Conservation (phyloP, 345 rosid species). For the Gynandropsis gynandra region DNA sequence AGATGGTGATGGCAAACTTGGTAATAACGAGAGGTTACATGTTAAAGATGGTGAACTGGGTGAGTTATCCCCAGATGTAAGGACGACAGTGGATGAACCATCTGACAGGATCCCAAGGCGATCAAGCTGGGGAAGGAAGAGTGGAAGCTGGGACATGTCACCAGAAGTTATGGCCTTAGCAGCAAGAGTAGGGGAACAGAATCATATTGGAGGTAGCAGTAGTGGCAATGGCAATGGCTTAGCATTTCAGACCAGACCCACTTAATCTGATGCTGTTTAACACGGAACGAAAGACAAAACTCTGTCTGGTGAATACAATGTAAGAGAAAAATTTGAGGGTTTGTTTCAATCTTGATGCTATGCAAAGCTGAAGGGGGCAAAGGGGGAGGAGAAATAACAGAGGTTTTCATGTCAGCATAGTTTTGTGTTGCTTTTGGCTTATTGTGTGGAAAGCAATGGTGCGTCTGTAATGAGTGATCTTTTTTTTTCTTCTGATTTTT, state of each 20-base stretch:
- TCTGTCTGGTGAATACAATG: slow-evolving; percentile 23
- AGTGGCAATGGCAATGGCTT: slow-evolving; percentile 34
- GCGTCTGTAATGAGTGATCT: background rate
- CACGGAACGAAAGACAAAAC: slow-evolving; percentile 15
- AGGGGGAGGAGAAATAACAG: too few relatives aligned
- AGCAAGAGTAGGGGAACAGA: slow-evolving; percentile 77
- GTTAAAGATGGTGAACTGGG: slow-evolving; percentile 79
- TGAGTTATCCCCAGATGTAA: slow-evolving; percentile 60
- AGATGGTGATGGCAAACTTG: slow-evolving; percentile 53
- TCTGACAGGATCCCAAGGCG: slow-evolving; percentile 72
- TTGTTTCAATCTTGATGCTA: too few relatives aligned
- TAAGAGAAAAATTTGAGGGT: slow-evolving; percentile 14
- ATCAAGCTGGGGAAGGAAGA: slow-evolving; percentile 61
- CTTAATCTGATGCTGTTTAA: slow-evolving; percentile 33
- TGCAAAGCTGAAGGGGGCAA: too few relatives aligned
- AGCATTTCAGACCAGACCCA: slow-evolving; percentile 42
- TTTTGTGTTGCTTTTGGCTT: too few relatives aligned
- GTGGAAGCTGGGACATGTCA: slow-evolving; percentile 73
- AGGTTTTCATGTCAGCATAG: too few relatives aligned
- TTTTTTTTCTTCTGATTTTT: too few relatives aligned
- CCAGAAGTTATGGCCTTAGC: slow-evolving; percentile 90
- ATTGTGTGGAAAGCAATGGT: too few relatives aligned
- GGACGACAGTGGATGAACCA: slow-evolving; percentile 55
- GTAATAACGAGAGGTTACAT: slow-evolving; percentile 48
- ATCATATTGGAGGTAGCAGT: slow-evolving; percentile 54